Conservation (phyloP, 306 rosid species). For the Astragalus glycyphyllos region DNA sequence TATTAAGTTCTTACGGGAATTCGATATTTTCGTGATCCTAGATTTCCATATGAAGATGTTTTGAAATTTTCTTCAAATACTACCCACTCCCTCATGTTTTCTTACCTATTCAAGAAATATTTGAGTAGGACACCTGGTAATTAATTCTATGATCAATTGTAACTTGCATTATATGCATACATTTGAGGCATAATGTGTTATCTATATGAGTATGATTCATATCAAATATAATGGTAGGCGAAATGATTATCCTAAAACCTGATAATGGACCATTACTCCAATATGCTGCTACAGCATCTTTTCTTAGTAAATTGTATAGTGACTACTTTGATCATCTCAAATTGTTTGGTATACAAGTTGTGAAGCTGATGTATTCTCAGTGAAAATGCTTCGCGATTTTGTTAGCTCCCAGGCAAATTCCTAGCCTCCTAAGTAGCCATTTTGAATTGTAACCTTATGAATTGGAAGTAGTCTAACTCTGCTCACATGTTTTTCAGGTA, state of each 20-base stretch:
- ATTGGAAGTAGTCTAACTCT: conserved; percentile 16
- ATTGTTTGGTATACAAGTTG: conserved; percentile 53
- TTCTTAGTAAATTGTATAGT: conserved; percentile 72
- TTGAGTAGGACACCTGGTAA: conserved; percentile 67
- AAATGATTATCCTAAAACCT: conserved; percentile 65
- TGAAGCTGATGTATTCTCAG: conserved; percentile 50
- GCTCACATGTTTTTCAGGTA: conserved; percentile 54
- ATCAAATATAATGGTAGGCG: conserved; percentile 52
- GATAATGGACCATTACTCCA: conserved; percentile 58
- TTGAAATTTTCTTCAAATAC: conserved; percentile 55
- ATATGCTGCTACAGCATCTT: conserved; percentile 81
- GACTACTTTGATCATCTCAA: conserved; percentile 73
- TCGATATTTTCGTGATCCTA: conserved; percentile 66
- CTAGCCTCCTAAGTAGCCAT: neutral
- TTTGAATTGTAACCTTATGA: neutral
- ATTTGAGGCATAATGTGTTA: neutral
- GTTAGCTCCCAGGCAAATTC: conserved; percentile 67
- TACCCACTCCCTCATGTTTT: conserved; percentile 65
- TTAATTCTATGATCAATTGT: conserved; percentile 30
- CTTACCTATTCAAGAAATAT: conserved; percentile 53
- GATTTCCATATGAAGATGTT: conserved; percentile 60
- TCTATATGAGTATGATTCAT: conserved; percentile 33
- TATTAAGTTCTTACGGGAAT: conserved; percentile 72
- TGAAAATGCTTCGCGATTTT: conserved; percentile 56
- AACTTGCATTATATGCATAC: neutral